Base-by-base conservation (phyloP, 2,329 filamentous ascomycete species). In the Pyrenophora graminea region DNA sequence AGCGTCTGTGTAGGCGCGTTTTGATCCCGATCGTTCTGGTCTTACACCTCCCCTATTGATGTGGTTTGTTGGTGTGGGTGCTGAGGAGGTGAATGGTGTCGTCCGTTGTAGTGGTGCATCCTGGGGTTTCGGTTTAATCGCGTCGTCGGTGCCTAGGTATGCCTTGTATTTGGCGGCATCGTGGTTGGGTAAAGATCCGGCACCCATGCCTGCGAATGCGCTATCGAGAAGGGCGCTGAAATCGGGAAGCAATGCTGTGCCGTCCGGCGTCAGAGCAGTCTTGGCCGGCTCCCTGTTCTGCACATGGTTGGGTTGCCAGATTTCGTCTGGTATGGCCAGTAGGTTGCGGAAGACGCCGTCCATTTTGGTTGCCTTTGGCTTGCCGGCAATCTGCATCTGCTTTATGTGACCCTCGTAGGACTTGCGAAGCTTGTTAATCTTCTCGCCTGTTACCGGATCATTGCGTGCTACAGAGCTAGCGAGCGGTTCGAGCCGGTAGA, bases 1-100 rank as follows among this genome's bases (percentile, higher is more conserved):
- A 62, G 80, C 82, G 58, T 92, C 89, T 33, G 86, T 85, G 67
- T 91, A 92, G 56, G 85, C 83, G 40, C 89, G 82, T 79, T 91
- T 91, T 77, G 88, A 90, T 55, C 83, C 80, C 48, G 80, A 77
- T 40, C 89, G 81, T 61, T 86, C 85, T 30, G 87, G 84, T 47
- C 88, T 79, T 33, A 77, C 71, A 9, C 75, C 72, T 48, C 83
- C 80, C 46, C 66, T 62, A n/a, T 66, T 67, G n/a, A 41, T 39
- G 7, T 72, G 60, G 7, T 72, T 74, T 32, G 69, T 73, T 23
- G 74, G 66, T 53, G 61, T 71, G 12, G 59, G 64, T 41, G 56
- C 66, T 27, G 53, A 63, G 27, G 59, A 56, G 32, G 59, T 48
- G 9, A 58, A 61, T 36, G 62, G 55, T 30, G 63, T 50, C 0